A percentile compares a stretch with the other conserved stretches of the same genome.
Evolutionary conservation across 768 basidiomycete species (phyloP).

Genomic region (Strobilomyces dryophilus): DNA sequence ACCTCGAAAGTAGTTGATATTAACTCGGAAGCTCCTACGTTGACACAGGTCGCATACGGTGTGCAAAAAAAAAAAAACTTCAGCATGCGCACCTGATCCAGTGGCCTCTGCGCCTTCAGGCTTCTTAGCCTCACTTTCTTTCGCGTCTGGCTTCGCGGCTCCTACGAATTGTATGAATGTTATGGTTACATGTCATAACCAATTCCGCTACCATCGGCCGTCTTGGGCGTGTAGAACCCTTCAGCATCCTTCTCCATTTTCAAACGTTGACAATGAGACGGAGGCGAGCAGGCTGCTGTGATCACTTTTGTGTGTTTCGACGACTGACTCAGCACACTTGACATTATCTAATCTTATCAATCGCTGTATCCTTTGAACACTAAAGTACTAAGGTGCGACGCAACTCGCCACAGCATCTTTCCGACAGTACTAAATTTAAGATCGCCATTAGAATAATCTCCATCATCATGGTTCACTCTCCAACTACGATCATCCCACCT

Average conservation of each 20-base stretch:
- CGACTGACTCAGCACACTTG: conserved; percentile 23
- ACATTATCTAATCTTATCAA: conserved; percentile 19
- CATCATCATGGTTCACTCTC: conserved; percentile 6
- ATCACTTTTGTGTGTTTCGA: not conserved
- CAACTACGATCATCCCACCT: conserved; percentile 7
- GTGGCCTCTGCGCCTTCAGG: conserved; percentile 16
- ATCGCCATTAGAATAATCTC: not conserved
- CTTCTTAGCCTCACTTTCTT: conserved; percentile 25
- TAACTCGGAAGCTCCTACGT: conserved; percentile 48
- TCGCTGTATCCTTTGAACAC: not conserved
- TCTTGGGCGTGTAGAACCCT: conserved; percentile 65
- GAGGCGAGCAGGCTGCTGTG: not conserved
- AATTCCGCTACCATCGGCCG: conserved; percentile 36
- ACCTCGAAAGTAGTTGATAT: conserved; percentile 83
- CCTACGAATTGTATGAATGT: conserved; percentile 12
- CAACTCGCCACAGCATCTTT: not conserved
- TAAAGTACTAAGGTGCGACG: not conserved
- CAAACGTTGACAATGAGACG: conserved; percentile 11
- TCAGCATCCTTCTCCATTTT: conserved; percentile 73
- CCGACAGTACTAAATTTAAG: not conserved
- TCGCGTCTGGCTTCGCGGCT: conserved; percentile 22
- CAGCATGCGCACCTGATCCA: conserved; percentile 20
- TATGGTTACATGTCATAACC: not conserved
- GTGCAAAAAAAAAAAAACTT: not conserved
- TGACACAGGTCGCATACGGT: not conserved